Base-by-base conservation (phyloP, 2,329 filamentous ascomycete species). In the Trichoderma guizhouense region DNA sequence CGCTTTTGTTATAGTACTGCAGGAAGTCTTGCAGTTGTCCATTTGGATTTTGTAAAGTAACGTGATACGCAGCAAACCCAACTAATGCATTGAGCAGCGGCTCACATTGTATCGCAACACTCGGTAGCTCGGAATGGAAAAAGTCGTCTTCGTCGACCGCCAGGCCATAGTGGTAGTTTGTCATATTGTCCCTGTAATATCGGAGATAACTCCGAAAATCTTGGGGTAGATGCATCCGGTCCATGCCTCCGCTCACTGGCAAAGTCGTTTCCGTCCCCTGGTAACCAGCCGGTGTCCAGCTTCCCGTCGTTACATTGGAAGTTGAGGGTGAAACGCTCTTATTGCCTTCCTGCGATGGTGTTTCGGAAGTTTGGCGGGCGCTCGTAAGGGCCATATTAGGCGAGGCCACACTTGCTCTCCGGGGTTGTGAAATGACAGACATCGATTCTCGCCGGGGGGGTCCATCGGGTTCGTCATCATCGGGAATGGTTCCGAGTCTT, bases 21-120 rank as follows among this genome's bases (percentile, higher is more conserved):
- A 98, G 85, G 76, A 98, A 98, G 67, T 92, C 90, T 73, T 92
- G 88, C 30, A 98, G 90, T 74, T 90, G 91, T 26, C 92, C 93
- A 63, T 90, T 84, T 1, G 91, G 89, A 63, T 91, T 89, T 51
- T 87, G 86, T 63, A 98, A 80, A 2, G 92, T 92, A 75, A 92
- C 88, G 76, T 97, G 94, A 78, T 98, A 98, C 0, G 95, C 93
- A 12, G 95, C 88, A 79, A 98, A 98, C 0, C 92, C 94, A 11
- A 95, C 92, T 5, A 98, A 83, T 0, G 95, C 94, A 79, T 97
- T 94, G 6, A 98, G 86, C 12, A 98, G 84, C 7, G 95, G 90
- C 73, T 97, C 92, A 78, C 94, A 79, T 11, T 88, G 88, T 63
- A 95, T 80, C 0, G 95, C 95, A 69, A 92, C 85, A 53, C 89